Conservation (phyloP, 2,329 filamentous ascomycete genomes). For the Alternaria metachromatica region DNA sequence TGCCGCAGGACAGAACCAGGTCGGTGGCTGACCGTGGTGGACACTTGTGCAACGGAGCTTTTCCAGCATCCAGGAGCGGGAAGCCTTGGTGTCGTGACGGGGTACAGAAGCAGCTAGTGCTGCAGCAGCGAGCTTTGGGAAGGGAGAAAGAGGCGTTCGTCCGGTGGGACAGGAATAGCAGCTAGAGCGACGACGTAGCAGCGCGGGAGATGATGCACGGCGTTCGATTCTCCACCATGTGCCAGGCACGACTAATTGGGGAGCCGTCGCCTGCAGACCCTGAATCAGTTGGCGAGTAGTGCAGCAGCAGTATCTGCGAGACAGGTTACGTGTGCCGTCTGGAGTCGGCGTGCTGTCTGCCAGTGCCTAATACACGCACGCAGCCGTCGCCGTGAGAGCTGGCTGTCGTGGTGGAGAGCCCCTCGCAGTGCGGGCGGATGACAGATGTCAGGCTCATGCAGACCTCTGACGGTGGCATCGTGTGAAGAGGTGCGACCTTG, state of each 20-base stretch:
- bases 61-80: constrained; percentile 39
- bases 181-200: constrained; percentile 8
- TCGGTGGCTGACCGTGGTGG: constrained; percentile 37
- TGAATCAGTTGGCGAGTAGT: constrained; percentile 10
- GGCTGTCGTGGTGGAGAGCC: neutral
- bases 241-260: constrained; percentile 13
- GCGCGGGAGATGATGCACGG: constrained; percentile 33
- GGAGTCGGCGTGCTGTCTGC: neutral
- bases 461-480: constrained; percentile 29
- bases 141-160: constrained; percentile 28
- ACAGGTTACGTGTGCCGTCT: neutral
- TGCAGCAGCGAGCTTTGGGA: constrained; percentile 33
- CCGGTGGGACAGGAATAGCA: constrained; percentile 36
- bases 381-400: neutral
- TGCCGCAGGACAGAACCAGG: constrained; percentile 44
- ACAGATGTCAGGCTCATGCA: constrained; percentile 33
- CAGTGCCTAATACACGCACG: neutral
- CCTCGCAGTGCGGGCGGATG: constrained; percentile 30
- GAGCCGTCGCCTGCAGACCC: constrained; percentile 9
- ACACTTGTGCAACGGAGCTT: constrained; percentile 29
- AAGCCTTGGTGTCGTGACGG: constrained; percentile 26
- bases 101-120: constrained; percentile 30
- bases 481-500: constrained; percentile 33
- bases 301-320: neutral
- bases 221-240: constrained; percentile 19